Percentiles rank a stretch among this genome's conserved stretches.
Conservation (phyloP, 345 rosid species). For the Eucalyptus curtisii region DNA sequence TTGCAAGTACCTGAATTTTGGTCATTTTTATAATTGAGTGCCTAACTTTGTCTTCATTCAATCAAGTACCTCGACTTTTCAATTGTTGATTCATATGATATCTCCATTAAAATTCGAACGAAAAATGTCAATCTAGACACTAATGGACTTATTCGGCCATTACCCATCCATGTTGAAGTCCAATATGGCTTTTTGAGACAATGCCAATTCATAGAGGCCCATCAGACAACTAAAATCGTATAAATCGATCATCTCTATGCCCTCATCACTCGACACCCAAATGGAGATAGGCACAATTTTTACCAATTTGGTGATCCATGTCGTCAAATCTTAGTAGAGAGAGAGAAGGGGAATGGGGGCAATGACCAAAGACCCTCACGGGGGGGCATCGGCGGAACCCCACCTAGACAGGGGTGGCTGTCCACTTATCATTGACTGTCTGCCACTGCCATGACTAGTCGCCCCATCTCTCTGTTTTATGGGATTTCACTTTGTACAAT, state of each 20-base stretch:
- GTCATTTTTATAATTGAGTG: not conserved
- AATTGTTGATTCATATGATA: not conserved
- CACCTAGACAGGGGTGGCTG: too few species aligned
- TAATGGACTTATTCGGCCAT: not conserved
- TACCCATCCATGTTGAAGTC: not conserved
- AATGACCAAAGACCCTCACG: not conserved
- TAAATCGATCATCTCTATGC: not conserved
- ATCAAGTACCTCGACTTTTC: not conserved
- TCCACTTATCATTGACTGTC: not conserved
- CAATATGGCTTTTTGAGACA: not conserved
- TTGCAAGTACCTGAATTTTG: not conserved
- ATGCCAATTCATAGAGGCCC: not conserved
- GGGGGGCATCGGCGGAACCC: too few species aligned
- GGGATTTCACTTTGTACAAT: not conserved
- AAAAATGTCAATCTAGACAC: not conserved
- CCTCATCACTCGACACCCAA: not conserved
- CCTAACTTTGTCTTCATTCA: not conserved
- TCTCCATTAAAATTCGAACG: not conserved
- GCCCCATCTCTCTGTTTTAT: not conserved
- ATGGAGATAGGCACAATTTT: not conserved
- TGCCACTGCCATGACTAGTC: not conserved
- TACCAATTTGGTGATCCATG: not conserved
- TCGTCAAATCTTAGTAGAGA: not conserved
- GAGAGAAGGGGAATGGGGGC: not conserved
- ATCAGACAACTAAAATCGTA: not conserved